Conservation (phyloP, 345 rosid genomes). For the Heritiera fomes region DNA sequence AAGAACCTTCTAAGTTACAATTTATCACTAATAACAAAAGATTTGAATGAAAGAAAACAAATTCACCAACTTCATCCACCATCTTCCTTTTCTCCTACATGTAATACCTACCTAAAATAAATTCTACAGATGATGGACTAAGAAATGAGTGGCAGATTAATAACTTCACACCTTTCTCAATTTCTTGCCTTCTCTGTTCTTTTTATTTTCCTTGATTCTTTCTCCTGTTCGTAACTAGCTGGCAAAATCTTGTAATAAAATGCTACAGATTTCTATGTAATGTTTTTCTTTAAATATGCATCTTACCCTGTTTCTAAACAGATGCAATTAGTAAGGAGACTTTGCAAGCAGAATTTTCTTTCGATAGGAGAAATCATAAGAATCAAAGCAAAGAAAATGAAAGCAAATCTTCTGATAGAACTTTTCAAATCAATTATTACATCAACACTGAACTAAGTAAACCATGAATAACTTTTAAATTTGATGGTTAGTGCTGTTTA, state of each 20-base stretch:
- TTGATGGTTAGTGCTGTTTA: neutral
- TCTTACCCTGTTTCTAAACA: neutral
- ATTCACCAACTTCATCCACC: slow-evolving; percentile 5
- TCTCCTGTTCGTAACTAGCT: neutral
- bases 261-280: neutral
- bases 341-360: neutral
- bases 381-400: slow-evolving; percentile 6
- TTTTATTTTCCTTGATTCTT: neutral
- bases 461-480: neutral
- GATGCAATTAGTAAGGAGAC: neutral
- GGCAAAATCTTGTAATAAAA: neutral
- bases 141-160: neutral
- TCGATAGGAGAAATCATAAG: neutral
- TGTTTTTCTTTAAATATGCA: neutral
- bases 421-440: neutral
- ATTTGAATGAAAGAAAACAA: neutral
- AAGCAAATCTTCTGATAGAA: neutral
- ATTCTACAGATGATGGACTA: neutral
- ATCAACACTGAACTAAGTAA: neutral
- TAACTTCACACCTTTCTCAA: neutral
- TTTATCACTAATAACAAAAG: neutral
- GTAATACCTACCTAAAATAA: neutral
- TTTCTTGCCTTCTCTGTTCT: neutral
- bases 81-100: slow-evolving; percentile 7
- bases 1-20: slow-evolving; percentile 4